phyloP scores from a whole-genome alignment of 805 yeast species.

The Yarrowia sp. region DNA sequence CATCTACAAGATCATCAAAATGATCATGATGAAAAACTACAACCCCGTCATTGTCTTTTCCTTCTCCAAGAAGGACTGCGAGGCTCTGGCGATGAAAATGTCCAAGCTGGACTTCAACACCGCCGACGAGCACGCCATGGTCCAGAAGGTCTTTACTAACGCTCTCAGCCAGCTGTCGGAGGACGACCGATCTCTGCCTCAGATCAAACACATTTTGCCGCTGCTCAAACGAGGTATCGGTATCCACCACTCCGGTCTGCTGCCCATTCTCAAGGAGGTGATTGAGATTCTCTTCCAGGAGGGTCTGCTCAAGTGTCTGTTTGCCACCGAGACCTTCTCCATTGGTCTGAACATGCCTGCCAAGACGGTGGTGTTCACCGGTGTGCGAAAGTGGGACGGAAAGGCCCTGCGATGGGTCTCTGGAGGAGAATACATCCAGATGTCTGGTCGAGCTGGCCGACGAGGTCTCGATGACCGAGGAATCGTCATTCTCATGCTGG shows the following conservation, averaged over 20 bases:
- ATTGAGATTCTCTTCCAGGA: slow-evolving; percentile 97
- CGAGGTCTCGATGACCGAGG: slow-evolving; percentile 99
- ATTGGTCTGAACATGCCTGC: slow-evolving; percentile 99
- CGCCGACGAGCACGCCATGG: slow-evolving; percentile 90
- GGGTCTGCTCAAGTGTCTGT: slow-evolving; percentile 90
- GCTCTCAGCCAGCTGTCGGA: slow-evolving; percentile 90
- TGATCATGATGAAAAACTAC: slow-evolving; percentile 96
- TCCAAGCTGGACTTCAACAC: slow-evolving; percentile 92
- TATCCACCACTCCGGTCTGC: slow-evolving; percentile 95
- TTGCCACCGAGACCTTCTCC: slow-evolving; percentile 98
- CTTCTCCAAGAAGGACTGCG: slow-evolving; percentile 97
- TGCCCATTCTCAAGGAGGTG: slow-evolving; percentile 92
- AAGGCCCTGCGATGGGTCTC: slow-evolving; percentile 97
- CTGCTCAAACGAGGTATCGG: slow-evolving; percentile 94
- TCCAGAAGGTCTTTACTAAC: slow-evolving; percentile 86
- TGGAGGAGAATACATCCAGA: slow-evolving; percentile 99
- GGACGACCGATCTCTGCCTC: slow-evolving; percentile 90
- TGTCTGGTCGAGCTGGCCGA: slow-evolving; percentile 99
- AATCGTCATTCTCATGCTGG: slow-evolving; percentile 98
- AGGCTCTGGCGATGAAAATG: slow-evolving; percentile 91
- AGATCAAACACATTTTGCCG: slow-evolving; percentile 89
- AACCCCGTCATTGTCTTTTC: slow-evolving; percentile 98
- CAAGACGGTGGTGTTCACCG: slow-evolving; percentile 96
- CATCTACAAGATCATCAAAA: slow-evolving; percentile 93
- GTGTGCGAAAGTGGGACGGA: slow-evolving; percentile 98